Evolutionary conservation across 352 stramenopile genomes (phyloP), one percentile per base, ranked within the genome.

Genomic region (Thraustochytrium sp.): DNA sequence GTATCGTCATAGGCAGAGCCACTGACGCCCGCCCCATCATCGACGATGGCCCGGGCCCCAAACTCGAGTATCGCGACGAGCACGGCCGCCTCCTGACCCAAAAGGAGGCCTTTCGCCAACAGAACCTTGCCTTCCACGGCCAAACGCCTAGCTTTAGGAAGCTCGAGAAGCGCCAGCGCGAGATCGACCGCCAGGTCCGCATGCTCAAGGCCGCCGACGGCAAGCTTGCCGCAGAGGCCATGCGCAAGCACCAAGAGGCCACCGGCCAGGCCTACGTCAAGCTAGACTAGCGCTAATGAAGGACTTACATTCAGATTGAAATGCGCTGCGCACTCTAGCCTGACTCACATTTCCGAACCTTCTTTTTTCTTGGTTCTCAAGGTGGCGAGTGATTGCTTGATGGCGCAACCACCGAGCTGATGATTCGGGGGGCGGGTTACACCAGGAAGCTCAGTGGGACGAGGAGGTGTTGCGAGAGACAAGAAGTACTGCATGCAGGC

Each of bases 101-200:
- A 56, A 99, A 98, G 86, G 96, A 99, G 87, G 96, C 96, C 0
- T 99, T 98, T 90, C 94, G 96, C 38, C 89, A 98, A 85, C 88
- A 99, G 38, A 98, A 93, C 87, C 98, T 99, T 90, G 96, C 97
- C 85, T 99, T 99, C 88, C 96, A 99, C 87, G 96, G 96, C 34
- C 94, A 98, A 84, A 94, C 94, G 4, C 96, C 94, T 3, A 93
- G 92, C 5, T 98, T 98, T 88, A 98, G 98, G 87, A 98, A 98
- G 85, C 92, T 98, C 84, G 96, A 98, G 85, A 98, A 98, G 86
- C 90, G 93, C 1, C 80, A 95, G 42, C 93, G 93, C 64, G 87
- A 94, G 72, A 84, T 97, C 1, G 93, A 95, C 85, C 90, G 93
- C 56, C 91, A 94, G 64, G 86, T 94, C 21, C 85, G 88, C 46